Evolutionary conservation across 2,329 filamentous ascomycete species (phyloP), one percentile per base, ranked within the genome.

Genomic region (Aspergillus melleus): DNA sequence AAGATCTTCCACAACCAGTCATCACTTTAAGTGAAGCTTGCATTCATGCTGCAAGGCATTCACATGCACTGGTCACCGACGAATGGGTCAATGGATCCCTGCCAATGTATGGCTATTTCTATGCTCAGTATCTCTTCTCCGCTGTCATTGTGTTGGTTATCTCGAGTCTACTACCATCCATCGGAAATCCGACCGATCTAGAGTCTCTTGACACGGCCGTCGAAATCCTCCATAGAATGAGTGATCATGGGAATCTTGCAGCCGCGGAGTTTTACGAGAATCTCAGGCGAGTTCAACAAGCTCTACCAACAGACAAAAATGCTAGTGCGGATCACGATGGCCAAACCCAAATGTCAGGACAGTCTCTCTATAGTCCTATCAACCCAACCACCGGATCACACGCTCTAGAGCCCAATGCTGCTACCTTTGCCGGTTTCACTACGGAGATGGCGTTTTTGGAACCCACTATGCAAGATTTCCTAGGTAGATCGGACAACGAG

Each of bases 91-190:
- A 73, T 54, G 71, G 70, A 4, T 69, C 69, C 2, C 61, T 75
- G 4, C 69, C 72, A 1, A 67, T 72, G 44, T 72, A 69, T 53
- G 72, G 73, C 14, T 75, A 72, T 49, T 75, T 72, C 52, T 71
- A 74, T 53, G 70, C 72, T 1, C 72, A 73, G 49, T 73, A 73
- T 16, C 64, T 75, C 6, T 75, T 75, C 59, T 73, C 72, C 1
- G 68, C 68, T 2, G 68, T 72, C 4, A 60, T 73, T n/a, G 65
- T 73, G 8, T 67, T 75, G 58, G 70, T 70, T 8, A 66, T 74
- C 6, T 73, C 72, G 11, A 69, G 66, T 6, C 64, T 68, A 20
- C 58, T 72, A 2, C 58, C 66, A 24, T 29, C 56, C 2, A 49
- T 64, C 5, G 66, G 69, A 1, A 64, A 63, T 9, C 8, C 54